A percentile compares a stretch with the other conserved stretches of the same genome.
Conservation (phyloP, 2,329 filamentous ascomycete genomes). For the Metarhizium sp. region DNA sequence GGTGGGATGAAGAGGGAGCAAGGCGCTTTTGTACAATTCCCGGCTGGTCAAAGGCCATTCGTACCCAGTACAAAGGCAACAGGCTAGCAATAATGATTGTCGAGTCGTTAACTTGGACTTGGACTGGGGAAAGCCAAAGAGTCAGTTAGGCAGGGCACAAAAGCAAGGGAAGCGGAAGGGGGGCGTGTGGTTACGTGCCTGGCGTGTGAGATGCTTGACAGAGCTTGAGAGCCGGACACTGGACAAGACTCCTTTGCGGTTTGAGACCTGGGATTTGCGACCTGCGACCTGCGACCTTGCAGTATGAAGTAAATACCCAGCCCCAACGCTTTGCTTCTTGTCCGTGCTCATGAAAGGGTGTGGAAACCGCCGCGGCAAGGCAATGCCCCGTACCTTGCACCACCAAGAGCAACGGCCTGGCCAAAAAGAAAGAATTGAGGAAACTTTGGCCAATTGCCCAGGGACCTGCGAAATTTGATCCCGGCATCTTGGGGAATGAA, state of each 20-base stretch:
- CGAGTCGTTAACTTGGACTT: conserved; percentile 1
- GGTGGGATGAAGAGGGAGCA: conserved; percentile 9
- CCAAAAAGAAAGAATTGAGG: conserved; percentile 4
- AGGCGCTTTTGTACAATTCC: conserved; percentile 11
- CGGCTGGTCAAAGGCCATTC: neutral
- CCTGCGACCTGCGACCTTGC: neutral
- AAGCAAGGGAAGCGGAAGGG: conserved; percentile 3
- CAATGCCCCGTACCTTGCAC: neutral
- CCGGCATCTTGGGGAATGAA: conserved; percentile 4
- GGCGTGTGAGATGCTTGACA: neutral
- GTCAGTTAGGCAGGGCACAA: conserved; percentile 7
- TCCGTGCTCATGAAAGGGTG: neutral
- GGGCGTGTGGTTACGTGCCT: neutral
- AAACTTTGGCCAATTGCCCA: conserved; percentile 5
- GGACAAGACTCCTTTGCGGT: neutral
- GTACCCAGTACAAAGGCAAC: neutral
- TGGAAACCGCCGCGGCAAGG: neutral
- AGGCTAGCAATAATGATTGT: conserved; percentile 2
- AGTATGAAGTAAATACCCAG: too few species aligned
- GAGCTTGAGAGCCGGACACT: neutral
- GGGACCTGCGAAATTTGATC: conserved; percentile 7
- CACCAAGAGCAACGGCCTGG: neutral
- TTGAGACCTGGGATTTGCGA: neutral
- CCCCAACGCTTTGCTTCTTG: neutral
- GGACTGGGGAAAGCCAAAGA: conserved; percentile 2